Conservation (phyloP, 306 rosid genomes). For the Corylus heterophylla region DNA sequence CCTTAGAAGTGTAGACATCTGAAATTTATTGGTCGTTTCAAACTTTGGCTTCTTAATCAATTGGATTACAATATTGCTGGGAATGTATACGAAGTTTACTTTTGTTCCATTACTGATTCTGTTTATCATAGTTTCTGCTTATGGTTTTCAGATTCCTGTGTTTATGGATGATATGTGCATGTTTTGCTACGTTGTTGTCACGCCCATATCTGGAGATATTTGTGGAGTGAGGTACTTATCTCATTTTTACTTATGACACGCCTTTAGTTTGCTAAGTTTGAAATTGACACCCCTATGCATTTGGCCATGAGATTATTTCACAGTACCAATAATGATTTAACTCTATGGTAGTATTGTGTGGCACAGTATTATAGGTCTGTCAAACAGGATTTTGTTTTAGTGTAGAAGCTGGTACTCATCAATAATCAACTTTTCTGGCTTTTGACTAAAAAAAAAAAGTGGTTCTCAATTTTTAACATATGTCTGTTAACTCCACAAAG, state of each 20-base stretch:
- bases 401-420: background rate
- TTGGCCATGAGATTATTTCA: background rate
- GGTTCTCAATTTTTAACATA: background rate
- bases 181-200: slow-evolving; percentile 14
- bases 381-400: background rate
- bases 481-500: background rate
- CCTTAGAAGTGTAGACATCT: background rate
- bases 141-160: slow-evolving; percentile 25
- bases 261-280: background rate
- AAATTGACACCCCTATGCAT: background rate
- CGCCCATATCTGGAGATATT: slow-evolving; percentile 25
- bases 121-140: slow-evolving; percentile 26
- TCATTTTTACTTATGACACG: slow-evolving; percentile 17
- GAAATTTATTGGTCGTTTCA: background rate
- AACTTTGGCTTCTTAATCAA: background rate
- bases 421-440: background rate
- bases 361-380: background rate
- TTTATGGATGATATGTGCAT: slow-evolving; percentile 20
- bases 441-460: background rate
- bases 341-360: background rate
- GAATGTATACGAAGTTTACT: background rate
- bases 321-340: background rate
- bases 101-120: slow-evolving; percentile 7
- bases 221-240: slow-evolving; percentile 24
- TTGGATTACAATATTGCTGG: background rate